These are phyloP conservation scores for Scalesia atractyloides DNA, from an alignment of 129 eudicot genomes.

Conservation along the genomic window DNA sequence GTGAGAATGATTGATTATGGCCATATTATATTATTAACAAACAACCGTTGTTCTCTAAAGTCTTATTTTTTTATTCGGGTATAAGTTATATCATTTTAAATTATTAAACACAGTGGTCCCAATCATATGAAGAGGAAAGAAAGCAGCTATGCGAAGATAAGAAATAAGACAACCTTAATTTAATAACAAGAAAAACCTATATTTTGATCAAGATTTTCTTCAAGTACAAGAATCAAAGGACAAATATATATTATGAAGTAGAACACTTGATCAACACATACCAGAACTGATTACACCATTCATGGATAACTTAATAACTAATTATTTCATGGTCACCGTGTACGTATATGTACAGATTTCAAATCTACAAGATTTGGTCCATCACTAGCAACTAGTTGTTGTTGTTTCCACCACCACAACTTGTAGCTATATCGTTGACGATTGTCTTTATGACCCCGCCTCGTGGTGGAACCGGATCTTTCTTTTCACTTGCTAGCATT, in stretches of 20 bases:
- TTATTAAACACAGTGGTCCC: no score
- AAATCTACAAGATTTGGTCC: neutral
- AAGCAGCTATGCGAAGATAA: neutral
- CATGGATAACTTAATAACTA: neutral
- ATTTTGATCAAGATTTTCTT: neutral
- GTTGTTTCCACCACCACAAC: conserved; percentile 17
- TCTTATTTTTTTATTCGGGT: no score
- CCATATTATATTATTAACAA: no score
- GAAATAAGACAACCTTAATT: neutral
- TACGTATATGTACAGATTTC: neutral
- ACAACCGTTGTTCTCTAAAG: no score
- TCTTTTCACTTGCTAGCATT: neutral
- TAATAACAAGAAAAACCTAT: neutral
- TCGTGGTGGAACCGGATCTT: conserved; percentile 30
- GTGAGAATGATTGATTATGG: no score
- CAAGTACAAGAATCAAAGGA: neutral
- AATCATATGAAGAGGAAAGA: no score
- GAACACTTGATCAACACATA: neutral
- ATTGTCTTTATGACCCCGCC: conserved; percentile 19
- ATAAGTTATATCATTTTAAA: no score
- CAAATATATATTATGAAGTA: no score
- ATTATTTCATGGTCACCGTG: neutral
- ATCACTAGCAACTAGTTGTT: neutral
- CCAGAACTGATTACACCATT: neutral
- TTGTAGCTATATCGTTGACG: conserved; percentile 8